Percentiles rank a stretch among this genome's conserved stretches.
Evolutionary conservation across 495 filamentous ascomycete species (phyloP).

Genomic region (Bacidia gigantensis): DNA sequence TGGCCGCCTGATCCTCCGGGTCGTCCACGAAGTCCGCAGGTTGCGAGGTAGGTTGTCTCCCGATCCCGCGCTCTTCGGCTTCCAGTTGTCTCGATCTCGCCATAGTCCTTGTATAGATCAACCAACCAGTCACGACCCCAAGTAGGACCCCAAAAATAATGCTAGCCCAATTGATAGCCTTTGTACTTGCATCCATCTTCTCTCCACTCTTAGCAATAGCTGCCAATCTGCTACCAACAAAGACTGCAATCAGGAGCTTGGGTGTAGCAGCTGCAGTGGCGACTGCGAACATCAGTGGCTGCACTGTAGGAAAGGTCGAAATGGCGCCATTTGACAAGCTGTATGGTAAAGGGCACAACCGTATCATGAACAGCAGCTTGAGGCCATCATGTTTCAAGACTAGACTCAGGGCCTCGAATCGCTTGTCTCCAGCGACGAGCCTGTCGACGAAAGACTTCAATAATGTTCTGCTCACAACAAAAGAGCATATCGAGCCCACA

Average conservation of each 20-base stretch:
- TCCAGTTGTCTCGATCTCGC: conserved; percentile 74
- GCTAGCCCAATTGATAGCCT: conserved; percentile 63
- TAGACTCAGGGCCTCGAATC: conserved; percentile 56
- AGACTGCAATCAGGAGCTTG: conserved; percentile 83
- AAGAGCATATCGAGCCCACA: conserved; percentile 60
- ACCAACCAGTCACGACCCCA: conserved; percentile 61
- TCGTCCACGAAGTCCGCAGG: conserved; percentile 33
- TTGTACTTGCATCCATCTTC: conserved; percentile 38
- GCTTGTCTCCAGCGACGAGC: conserved; percentile 66
- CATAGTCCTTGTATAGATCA: conserved; percentile 80
- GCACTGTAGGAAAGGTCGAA: conserved; percentile 80
- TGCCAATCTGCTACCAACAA: conserved; percentile 70
- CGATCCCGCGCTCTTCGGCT: conserved; percentile 52
- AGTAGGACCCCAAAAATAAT: conserved; percentile 58
- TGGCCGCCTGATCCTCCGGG: conserved; percentile 29
- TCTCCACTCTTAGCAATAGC: conserved; percentile 49
- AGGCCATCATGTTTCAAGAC: conserved; percentile 71
- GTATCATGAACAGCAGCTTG: conserved; percentile 81
- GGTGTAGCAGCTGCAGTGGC: conserved; percentile 69
- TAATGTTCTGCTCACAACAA: conserved; percentile 64
- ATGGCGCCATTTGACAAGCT: conserved; percentile 88
- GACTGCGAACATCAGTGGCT: conserved; percentile 56
- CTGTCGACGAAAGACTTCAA: conserved; percentile 63
- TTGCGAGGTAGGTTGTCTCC: conserved; percentile 26
- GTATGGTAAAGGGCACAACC: conserved; percentile 88